Base-by-base conservation (phyloP, 2,329 filamentous ascomycete species). In the Colletotrichum truncatum region DNA sequence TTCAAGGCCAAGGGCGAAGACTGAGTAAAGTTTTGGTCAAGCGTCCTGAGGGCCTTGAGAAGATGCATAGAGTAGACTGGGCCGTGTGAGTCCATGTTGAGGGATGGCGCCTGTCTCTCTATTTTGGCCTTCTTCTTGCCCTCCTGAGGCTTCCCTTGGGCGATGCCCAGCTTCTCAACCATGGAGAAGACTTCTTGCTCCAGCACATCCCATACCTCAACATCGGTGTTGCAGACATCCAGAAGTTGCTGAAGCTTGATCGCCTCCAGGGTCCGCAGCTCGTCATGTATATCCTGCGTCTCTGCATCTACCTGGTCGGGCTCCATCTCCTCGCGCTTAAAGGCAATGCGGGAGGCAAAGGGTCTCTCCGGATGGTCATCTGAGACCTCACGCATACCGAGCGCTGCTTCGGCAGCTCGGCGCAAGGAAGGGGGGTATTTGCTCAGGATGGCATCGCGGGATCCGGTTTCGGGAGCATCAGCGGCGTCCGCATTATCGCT, bases 121-220 rank as follows among this genome's bases (percentile, higher is more conserved):
- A 25, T 64, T 32, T 10, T 57, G 21, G 21, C 66, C 53, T 18
- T 38, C 28, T 25, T 34, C 41, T 51, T 48, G 21, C 23, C 62
- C 39, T 46, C 28, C 45, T 58, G 43, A n/a, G 52, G 23, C 14
- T 60, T 30, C 10, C 66, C 34, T 25, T 78, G 74, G 56, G 79
- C 73, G 11, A 92, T 80, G 10, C 88, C 85, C 18, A 93, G 77
- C 64, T 80, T 84, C 4, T 77, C 73, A 0, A 90, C 84, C 67
- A 89, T 76, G 1, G 83, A 80, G 70, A 94, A 92, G 11, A 94
- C 88, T 53, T 93, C 85, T 4, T 79, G 74, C 66, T 93, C 87
- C 73, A 94, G 81, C 3, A 91, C 76, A 6, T 86, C 75, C 91
- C 91, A 94, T 9, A 93, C 80, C 53, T 87, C 86, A 18, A 83